Evolutionary conservation across 495 filamentous ascomycete species (phyloP), one percentile per base, ranked within the genome.

Genomic region (Immersiella caudata): DNA sequence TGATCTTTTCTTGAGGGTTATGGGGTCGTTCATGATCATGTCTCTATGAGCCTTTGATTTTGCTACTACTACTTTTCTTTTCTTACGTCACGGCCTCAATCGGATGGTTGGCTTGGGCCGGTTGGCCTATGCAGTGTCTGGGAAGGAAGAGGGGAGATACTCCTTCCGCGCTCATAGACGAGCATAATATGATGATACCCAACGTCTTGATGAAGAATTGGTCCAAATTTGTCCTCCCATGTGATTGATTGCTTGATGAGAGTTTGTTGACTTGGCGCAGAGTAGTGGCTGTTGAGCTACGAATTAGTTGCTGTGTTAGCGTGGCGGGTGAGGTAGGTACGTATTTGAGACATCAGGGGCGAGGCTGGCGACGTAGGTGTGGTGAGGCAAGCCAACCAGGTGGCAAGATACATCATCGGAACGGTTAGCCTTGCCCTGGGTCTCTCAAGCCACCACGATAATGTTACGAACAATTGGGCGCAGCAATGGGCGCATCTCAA

Each of bases 131-230:
- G 40, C 4, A 46, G n/a, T 29, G 1, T 57, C 29, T 66, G n/a
- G 20, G 18, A 49, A 22, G 52, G 21, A 33, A 33, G 3, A 8
- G 4, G 8, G 3, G 29, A 33, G 29, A 22, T 9, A 25, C 8
- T 62, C 57, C 62, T 63, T 67, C 51, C 6, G 25, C 21, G 49
- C 58, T 50, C 52, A n/a, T 22, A 49, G 57, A 62, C 29, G 63
- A 65, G 27, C 33, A 36, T 67, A 66, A 71, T 67, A 60, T 65
- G 27, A 71, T 55, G 65, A 70, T 71, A 71, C 68, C 68, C 56
- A 26, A 59, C 56, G 18, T 27, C 8, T 29, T 35, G 14, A 33
- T 27, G 24, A 59, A 20, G 26, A 29, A 33, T 8, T 20, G 49
- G 11, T 59, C 56, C 52, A 24, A 22, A 26, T 9, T 26, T 14